phyloP scores from a whole-genome alignment of 768 basidiomycete species.

The Leccinum sublutescens region DNA sequence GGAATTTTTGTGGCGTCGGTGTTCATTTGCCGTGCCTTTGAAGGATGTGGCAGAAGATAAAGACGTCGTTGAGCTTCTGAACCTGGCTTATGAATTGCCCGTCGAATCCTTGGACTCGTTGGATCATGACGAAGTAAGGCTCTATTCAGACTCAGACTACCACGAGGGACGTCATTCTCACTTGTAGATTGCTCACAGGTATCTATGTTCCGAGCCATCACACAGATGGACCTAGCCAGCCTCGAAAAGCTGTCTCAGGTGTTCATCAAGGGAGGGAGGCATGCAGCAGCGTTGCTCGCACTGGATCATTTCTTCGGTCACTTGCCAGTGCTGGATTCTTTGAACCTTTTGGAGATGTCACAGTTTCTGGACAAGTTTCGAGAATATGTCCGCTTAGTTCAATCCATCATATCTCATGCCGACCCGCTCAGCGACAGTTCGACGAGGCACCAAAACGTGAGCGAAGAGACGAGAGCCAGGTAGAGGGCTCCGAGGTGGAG shows the following conservation, averaged over 20 bases:
- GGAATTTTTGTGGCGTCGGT: constrained; percentile 43
- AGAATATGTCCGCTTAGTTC: constrained; percentile 8
- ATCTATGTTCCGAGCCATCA: constrained; percentile 36
- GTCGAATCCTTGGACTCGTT: constrained; percentile 4
- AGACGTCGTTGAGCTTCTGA: constrained; percentile 24
- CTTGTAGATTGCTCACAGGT: constrained; percentile 7
- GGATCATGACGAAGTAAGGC: constrained; percentile 14
- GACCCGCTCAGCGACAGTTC: constrained; percentile 8
- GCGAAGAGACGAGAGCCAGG: constrained; percentile 96
- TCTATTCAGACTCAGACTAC: not conserved
- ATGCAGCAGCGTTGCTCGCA: constrained; percentile 7
- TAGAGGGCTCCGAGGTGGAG: constrained; percentile 87
- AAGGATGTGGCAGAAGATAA: constrained; percentile 1
- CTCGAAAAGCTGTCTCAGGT: constrained; percentile 34
- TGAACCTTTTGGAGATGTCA: constrained; percentile 19
- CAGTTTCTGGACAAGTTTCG: constrained; percentile 4
- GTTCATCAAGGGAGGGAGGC: constrained; percentile 23
- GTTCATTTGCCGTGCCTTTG: constrained; percentile 39
- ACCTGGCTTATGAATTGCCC: constrained; percentile 19
- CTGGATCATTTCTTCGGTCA: constrained; percentile 9
- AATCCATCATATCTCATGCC: not conserved
- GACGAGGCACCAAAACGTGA: constrained; percentile 66
- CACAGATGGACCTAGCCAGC: constrained; percentile 14
- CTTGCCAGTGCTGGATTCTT: constrained; percentile 18
- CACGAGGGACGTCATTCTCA: not conserved